phyloP scores from a whole-genome alignment of 1,284 basidiomycete species.

The Coniophora puteana region DNA sequence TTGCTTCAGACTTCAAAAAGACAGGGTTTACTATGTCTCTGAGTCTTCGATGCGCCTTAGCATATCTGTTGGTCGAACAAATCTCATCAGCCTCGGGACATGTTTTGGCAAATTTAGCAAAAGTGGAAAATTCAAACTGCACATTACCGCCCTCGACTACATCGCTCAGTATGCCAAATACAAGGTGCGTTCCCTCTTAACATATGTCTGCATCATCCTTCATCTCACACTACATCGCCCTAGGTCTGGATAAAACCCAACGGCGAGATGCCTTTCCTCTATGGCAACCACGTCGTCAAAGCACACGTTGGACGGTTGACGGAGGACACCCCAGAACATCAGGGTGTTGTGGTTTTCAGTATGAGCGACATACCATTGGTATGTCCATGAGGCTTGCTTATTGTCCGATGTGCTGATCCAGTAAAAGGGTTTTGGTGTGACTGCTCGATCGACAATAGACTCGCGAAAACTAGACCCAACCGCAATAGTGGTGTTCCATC shows the following conservation, averaged over 20 bases:
- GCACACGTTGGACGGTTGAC: conserved; percentile 99
- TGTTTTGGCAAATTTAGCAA: conserved; percentile 99
- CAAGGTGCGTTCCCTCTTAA: conserved; percentile 60
- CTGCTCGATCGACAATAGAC: conserved; percentile 92
- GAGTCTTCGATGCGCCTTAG: conserved; percentile 91
- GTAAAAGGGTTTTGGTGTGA: conserved; percentile 92
- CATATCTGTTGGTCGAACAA: conserved; percentile 89
- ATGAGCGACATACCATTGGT: conserved; percentile 95
- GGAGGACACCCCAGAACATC: conserved; percentile 98
- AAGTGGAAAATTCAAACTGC: conserved; percentile 96
- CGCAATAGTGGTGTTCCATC: conserved; percentile 97
- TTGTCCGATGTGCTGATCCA: conserved; percentile 9
- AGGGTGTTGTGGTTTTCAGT: conserved; percentile 94
- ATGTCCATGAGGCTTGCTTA: conserved; percentile 23
- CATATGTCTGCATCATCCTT: background rate
- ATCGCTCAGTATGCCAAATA: conserved; percentile 97
- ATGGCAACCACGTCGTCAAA: conserved; percentile 98
- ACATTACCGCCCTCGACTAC: conserved; percentile 92
- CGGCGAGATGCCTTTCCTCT: conserved; percentile 98
- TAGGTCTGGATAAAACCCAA: conserved; percentile 99
- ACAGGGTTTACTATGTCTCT: conserved; percentile 92
- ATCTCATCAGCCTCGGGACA: conserved; percentile 91
- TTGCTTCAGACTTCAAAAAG: conserved; percentile 89
- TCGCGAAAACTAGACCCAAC: conserved; percentile 98
- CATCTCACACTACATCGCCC: conserved; percentile 3